phyloP scores from a whole-genome alignment of 1,139 yeast species.

The Hyphopichia pseudoburtonii region DNA sequence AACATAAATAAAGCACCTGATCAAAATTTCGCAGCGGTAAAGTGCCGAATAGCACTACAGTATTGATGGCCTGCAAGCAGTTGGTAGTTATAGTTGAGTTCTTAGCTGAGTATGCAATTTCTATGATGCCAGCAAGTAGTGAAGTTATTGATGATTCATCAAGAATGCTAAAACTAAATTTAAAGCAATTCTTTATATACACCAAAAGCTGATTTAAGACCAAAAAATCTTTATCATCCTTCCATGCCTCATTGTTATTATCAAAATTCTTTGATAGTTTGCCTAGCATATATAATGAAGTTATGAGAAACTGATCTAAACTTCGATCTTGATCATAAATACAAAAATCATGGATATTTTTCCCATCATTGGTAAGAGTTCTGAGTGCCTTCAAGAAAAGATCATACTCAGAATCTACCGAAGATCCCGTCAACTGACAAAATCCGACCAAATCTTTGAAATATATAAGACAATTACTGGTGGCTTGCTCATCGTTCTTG shows the following conservation, averaged over 20 bases:
- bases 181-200: slow-evolving; percentile 46
- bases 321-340: slow-evolving; percentile 45
- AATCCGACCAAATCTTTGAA: slow-evolving; percentile 59
- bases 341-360: slow-evolving; percentile 58
- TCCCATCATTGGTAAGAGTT: slow-evolving; percentile 59
- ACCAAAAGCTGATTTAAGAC: slow-evolving; percentile 27
- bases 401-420: slow-evolving; percentile 53
- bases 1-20: slow-evolving; percentile 45
- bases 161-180: slow-evolving; percentile 47
- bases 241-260: slow-evolving; percentile 5
- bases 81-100: slow-evolving; percentile 37
- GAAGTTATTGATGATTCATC: slow-evolving; percentile 38
- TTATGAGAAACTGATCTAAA: slow-evolving; percentile 28
- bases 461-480: slow-evolving; percentile 52
- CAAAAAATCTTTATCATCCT: slow-evolving; percentile 12
- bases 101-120: slow-evolving; percentile 45
- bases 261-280: slow-evolving; percentile 11
- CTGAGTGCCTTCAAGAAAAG: slow-evolving; percentile 53
- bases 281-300: slow-evolving; percentile 14
- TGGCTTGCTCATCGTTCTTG: slow-evolving; percentile 46
- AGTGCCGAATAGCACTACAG: slow-evolving; percentile 47
- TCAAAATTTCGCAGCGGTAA: slow-evolving; percentile 43
- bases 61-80: slow-evolving; percentile 46
- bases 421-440: slow-evolving; percentile 27
- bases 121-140: slow-evolving; percentile 35